Percentiles rank a stretch among this genome's conserved stretches.
phyloP scores from a whole-genome alignment of 2,329 filamentous ascomycete genomes.

The Botrytis byssoidea region DNA sequence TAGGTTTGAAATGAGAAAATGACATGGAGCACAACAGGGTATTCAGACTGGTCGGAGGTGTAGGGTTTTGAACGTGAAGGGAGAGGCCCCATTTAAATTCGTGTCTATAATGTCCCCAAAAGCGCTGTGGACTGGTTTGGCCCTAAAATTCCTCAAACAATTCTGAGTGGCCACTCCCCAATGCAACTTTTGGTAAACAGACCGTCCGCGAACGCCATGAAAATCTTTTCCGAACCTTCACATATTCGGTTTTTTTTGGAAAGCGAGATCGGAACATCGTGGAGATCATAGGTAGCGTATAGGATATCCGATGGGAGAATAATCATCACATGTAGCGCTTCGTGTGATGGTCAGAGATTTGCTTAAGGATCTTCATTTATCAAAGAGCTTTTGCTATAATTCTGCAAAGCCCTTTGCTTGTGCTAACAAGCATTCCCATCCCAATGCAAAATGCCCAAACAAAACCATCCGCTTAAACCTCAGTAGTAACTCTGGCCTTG shows the following conservation, averaged over 20 bases:
- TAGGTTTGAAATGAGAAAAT: background rate
- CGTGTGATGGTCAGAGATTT: conserved; percentile 17
- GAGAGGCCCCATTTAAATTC: background rate
- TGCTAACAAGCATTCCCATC: conserved; percentile 38
- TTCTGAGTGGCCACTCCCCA: background rate
- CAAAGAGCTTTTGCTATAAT: conserved; percentile 39
- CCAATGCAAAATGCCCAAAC: conserved; percentile 39
- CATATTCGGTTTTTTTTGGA: background rate
- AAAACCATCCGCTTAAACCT: conserved; percentile 57
- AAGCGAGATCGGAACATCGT: background rate
- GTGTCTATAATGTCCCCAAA: background rate
- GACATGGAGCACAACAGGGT: background rate
- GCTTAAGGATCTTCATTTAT: conserved; percentile 37
- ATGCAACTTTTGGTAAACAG: background rate
- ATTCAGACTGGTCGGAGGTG: background rate
- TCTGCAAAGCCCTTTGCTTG: conserved; percentile 36
- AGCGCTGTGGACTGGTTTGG: background rate
- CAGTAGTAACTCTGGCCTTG: conserved; percentile 98
- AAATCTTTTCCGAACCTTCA: background rate
- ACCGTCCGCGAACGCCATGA: background rate
- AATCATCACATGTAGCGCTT: conserved; percentile 15
- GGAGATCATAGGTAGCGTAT: background rate
- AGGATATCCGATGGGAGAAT: conserved; percentile 1
- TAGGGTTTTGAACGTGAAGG: background rate
- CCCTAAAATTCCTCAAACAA: background rate